Percentiles rank a stretch among this genome's conserved stretches.
These are phyloP conservation scores for Microcos paniculata DNA, from an alignment of 345 rosid species.

Conservation along the genomic window DNA sequence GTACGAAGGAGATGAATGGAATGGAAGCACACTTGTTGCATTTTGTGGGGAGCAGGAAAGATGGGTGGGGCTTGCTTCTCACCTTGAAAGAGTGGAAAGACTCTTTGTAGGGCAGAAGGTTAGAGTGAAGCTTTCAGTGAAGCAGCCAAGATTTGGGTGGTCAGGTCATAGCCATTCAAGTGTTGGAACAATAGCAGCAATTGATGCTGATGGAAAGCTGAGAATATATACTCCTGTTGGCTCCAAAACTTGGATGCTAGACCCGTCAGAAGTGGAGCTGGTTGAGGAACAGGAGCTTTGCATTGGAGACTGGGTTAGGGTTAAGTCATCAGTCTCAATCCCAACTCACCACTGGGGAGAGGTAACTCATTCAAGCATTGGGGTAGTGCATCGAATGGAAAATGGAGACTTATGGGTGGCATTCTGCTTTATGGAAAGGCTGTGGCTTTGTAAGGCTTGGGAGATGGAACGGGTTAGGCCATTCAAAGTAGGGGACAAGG, in stretches of 20 bases:
- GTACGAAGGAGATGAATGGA: conserved; percentile 80
- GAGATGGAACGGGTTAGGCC: conserved; percentile 85
- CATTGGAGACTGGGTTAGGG: conserved; percentile 92
- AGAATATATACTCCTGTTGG: conserved; percentile 90
- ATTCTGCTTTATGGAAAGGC: conserved; percentile 84
- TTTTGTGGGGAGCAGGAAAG: conserved; percentile 94
- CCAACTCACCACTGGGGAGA: conserved; percentile 98
- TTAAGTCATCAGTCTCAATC: conserved; percentile 55
- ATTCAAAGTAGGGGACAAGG: conserved; percentile 71
- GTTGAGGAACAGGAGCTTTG: conserved; percentile 77
- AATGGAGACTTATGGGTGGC: conserved; percentile 77
- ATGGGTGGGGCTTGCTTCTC: conserved; percentile 77
- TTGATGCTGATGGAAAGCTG: conserved; percentile 93
- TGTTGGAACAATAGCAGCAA: conserved; percentile 79
- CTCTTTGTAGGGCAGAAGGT: conserved; percentile 72
- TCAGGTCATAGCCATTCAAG: conserved; percentile 84
- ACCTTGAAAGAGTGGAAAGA: conserved; percentile 66
- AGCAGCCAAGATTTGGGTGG: conserved; percentile 96
- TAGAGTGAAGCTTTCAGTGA: conserved; percentile 69
- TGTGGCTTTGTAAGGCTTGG: conserved; percentile 87
- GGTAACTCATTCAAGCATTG: conserved; percentile 82
- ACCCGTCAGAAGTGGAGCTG: conserved; percentile 83
- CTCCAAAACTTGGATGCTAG: conserved; percentile 95
- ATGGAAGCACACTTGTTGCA: conserved; percentile 68
- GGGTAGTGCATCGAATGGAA: conserved; percentile 88